Evolutionary conservation across 305 asterid species (phyloP), one percentile per base, ranked within the genome.

Genomic region (Ilex paraguariensis): DNA sequence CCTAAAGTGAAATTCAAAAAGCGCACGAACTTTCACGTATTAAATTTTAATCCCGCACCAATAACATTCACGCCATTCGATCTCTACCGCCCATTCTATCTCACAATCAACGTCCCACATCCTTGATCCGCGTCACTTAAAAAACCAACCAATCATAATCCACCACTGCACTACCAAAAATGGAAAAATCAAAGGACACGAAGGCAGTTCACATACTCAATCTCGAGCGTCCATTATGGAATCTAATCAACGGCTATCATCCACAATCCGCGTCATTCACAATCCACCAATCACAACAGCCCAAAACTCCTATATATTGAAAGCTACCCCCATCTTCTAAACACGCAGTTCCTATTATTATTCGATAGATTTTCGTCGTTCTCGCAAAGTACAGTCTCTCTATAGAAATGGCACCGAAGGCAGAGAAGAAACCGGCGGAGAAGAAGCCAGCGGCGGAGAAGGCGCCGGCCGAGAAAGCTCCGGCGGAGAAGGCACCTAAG

Each of bases 401-500:
- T 16, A 8, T 40, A 59, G 57, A 17, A 3, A 85, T 84, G 88
- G 88, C 91, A 21, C 86, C 85, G 0, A 86, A 81, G 61, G 82
- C 77, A 2, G 28, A 21, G 28, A 21, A 21, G 28, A 21, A 21
- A 21, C 28, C 28, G 1, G 28, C 28, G 28, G 28, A 75, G 80
- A 75, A 79, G 73, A 73, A 73, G 31, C 84, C 82, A 4, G 83
- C 86, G 16, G 87, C 81, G 16, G 87, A 81, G 72, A 81, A 81
- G 3, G 60, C 82, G 2, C 78, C 84, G 3, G 70, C 70, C 2
- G 86, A 82, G 66, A 78, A 72, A 10, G 51, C 81, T 6, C 73
- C 82, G 55, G 77, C 81, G 56, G 85, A 80, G 74, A 81, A 81
- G 73, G 82, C 82, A 72, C 85, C 88, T 0, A 74, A 79, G 66